phyloP scores from a whole-genome alignment of 2,329 filamentous ascomycete genomes.

The Penicillium italicum region DNA sequence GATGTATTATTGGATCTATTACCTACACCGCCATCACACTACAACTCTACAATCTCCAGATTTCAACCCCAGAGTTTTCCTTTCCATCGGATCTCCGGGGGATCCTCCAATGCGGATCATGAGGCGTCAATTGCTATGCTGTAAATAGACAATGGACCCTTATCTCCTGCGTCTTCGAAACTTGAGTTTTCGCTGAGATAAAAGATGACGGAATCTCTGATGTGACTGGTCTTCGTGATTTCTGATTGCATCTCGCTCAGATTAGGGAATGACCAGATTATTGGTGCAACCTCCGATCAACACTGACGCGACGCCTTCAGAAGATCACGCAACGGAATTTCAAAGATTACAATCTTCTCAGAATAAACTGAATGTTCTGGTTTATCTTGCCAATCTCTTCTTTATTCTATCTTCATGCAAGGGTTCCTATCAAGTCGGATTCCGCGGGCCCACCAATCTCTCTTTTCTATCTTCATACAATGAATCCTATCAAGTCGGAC shows the following conservation, averaged over 20 bases:
- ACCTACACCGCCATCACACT: slow-evolving; percentile 9
- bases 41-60: slow-evolving; percentile 21
- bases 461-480: not conserved
- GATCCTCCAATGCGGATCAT: slow-evolving; percentile 13
- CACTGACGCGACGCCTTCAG: not conserved
- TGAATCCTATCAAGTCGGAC: not conserved
- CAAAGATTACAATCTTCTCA: not conserved
- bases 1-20: slow-evolving; percentile 2
- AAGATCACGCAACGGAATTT: not conserved
- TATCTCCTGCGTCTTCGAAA: not conserved
- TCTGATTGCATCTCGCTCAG: not conserved
- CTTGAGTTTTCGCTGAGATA: not conserved
- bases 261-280: not conserved
- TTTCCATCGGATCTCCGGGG: slow-evolving; percentile 11
- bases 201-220: not conserved
- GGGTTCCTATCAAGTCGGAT: slow-evolving; percentile 1
- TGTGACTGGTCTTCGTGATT: slow-evolving; percentile 4
- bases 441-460: not conserved
- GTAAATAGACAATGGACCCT: not conserved
- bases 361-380: not conserved
- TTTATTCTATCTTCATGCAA: not conserved
- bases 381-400: slow-evolving; percentile 1
- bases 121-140: not conserved
- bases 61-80: slow-evolving; percentile 19
- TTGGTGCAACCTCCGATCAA: not conserved